Base-by-base conservation (phyloP, 2,329 filamentous ascomycete species). In the Phaeosphaeria sp. region DNA sequence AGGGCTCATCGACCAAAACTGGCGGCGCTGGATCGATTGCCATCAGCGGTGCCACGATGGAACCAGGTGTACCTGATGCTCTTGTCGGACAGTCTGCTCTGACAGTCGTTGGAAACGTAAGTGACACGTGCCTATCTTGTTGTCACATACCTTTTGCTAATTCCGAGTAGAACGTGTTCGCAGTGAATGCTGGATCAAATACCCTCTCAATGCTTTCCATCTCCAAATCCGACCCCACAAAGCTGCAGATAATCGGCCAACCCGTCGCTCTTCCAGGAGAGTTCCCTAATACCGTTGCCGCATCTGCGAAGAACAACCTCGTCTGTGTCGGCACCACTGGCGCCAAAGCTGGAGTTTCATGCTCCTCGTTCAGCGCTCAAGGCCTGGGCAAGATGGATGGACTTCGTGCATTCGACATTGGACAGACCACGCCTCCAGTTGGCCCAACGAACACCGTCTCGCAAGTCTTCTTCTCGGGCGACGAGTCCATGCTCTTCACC, bases 401-500 rank as follows among this genome's bases (percentile, higher is more conserved):
- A 8, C 61, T 79, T 11, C 66, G 75, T 6, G 49, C 63, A 2
- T 82, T 88, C 56, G 77, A 82, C 13, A 66, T 89, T 1, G 72
- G 75, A 1, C 87, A 89, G 67, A 81, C 80, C 0, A 88, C 84
- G 0, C 87, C 87, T 0, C 86, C 87, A 0, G 71, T 77, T 0
- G 87, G 86, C 0, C 86, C 87, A 0, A 73, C 77, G 2, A 87
- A 87, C 71, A 87, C 84, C 0, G 79, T 89, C 2, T 87, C 86
- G 0, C 86, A 89, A 7, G 78, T 82, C 0, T 85, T 88, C 69
- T 89, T 88, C 74, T 85, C 84, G 0, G 72, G 72, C 0, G 85
- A 89, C 51, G 80, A 85, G 59, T 75, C 69, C 0, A 79, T 74
- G 1, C 75, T 90, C 0, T 80, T 84, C 50, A 80, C 83, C 0